Evolutionary conservation across 148 eudicot genomes (phyloP).

Genomic region (Rhododendron ovatum): DNA sequence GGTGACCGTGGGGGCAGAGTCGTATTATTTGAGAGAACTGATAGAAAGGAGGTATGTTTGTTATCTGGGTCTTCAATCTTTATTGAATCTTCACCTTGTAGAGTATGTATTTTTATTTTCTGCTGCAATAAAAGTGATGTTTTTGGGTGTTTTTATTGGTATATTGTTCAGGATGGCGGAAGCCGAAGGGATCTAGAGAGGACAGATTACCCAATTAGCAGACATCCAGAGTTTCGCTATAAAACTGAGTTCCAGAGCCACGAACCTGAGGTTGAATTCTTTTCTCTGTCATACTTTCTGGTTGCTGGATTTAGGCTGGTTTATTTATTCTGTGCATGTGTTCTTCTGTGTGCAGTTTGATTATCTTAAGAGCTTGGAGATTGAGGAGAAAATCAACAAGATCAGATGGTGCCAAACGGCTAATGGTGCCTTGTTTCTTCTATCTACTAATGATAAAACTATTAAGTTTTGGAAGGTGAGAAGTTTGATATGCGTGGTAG

Average conservation of each 20-base stretch:
- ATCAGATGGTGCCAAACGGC: slow-evolving; percentile 97
- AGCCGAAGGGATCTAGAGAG: slow-evolving; percentile 79
- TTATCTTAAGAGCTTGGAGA: slow-evolving; percentile 98
- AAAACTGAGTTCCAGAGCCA: slow-evolving; percentile 99
- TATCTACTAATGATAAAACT: slow-evolving; percentile 95
- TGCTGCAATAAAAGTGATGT: not conserved
- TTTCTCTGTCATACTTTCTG: not conserved
- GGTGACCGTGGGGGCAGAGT: slow-evolving; percentile 86
- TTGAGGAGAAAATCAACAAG: slow-evolving; percentile 99
- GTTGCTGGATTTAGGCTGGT: slow-evolving; percentile 9
- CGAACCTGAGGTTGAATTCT: slow-evolving; percentile 81
- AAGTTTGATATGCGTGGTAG: not conserved
- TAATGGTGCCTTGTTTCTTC: slow-evolving; percentile 86
- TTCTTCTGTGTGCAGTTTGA: slow-evolving; percentile 66
- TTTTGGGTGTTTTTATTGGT: slow-evolving; percentile 1
- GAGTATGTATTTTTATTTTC: not conserved
- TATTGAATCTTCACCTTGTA: slow-evolving; percentile 1
- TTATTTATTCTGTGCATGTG: slow-evolving; percentile 8
- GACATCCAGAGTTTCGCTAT: slow-evolving; percentile 96
- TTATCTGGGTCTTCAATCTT: slow-evolving; percentile 9
- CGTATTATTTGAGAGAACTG: slow-evolving; percentile 71
- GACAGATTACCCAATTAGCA: slow-evolving; percentile 52
- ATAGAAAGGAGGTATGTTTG: slow-evolving; percentile 55
- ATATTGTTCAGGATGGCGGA: slow-evolving; percentile 38
- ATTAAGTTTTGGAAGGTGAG: slow-evolving; percentile 96